Evolutionary conservation across 2,329 filamentous ascomycete species (phyloP).

Genomic region (Monosporascus sp.): DNA sequence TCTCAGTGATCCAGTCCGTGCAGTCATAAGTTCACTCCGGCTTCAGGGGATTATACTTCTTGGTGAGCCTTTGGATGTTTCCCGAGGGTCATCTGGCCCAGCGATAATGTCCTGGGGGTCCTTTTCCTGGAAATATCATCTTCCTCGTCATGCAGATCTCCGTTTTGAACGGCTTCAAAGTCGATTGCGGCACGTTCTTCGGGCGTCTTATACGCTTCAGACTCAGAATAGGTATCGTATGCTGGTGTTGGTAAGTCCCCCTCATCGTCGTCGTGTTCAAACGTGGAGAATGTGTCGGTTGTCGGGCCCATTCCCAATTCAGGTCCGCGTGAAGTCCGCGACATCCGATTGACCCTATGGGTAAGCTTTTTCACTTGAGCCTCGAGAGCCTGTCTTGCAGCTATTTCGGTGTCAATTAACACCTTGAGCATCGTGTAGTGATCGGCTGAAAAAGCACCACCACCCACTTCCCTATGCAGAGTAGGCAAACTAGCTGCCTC

Average conservation of each 20-base stretch:
- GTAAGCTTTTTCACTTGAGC: conserved; percentile 49
- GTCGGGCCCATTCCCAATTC: conserved; percentile 30
- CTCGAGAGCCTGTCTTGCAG: conserved; percentile 51
- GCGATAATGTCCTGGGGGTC: conserved; percentile 59
- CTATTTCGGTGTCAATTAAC: conserved; percentile 53
- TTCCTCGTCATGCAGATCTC: conserved; percentile 35
- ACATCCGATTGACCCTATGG: conserved; percentile 44
- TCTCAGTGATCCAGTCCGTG: conserved; percentile 15
- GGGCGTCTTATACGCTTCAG: conserved; percentile 50
- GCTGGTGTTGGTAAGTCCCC: conserved; percentile 24
- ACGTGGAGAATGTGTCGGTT: conserved; percentile 33
- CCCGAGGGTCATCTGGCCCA: conserved; percentile 54
- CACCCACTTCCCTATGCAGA: conserved; percentile 28
- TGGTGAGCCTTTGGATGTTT: conserved; percentile 25
- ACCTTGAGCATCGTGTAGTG: conserved; percentile 46
- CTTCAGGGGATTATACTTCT: background rate
- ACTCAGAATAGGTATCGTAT: conserved; percentile 24
- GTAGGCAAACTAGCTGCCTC: conserved; percentile 41
- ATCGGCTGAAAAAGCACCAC: conserved; percentile 33
- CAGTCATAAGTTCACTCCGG: conserved; percentile 27
- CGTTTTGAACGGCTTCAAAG: conserved; percentile 36
- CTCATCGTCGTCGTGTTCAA: conserved; percentile 39
- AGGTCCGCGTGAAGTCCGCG: conserved; percentile 33
- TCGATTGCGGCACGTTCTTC: conserved; percentile 37
- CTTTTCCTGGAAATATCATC: conserved; percentile 38